Base-by-base conservation (phyloP, 768 basidiomycete genomes). In the Pleurotus platypus region DNA sequence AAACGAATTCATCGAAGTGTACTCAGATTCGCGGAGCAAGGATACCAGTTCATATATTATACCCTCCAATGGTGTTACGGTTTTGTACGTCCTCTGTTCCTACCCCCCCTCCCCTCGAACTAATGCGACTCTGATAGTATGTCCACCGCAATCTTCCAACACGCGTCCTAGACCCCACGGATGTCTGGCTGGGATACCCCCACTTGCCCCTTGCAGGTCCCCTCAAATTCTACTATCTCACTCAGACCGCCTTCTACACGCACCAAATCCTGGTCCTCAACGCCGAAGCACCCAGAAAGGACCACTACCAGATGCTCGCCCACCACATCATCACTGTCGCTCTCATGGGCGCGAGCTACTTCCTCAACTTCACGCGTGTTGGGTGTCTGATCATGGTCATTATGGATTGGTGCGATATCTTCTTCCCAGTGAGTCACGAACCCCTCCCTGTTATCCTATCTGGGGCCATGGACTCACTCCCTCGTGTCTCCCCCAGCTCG, bases 371-470 rank as follows among this genome's bases (percentile, higher is more conserved):
- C 67, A 96, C 92, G 7, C 89, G 94, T 46, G 82, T 95, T 45
- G 97, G 97, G 13, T 92, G 89, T 63, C 75, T 94, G 46, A 85
- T 97, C 58, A 88, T 97, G 82, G 80, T 92, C 50, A 73, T 97
- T 37, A 95, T 98, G 93, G 97, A 99, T 68, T 86, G 84, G 67
- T 91, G 89, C 67, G 97, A 99, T 73, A 91, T 98, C 53, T 84
- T 92, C 67, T 72, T 99, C 8, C 91, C 95, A 2, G 94, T 95
- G 67, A 66, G 92, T 82, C 15, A 5, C 7, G 39, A 7, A 40
- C 30, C 27, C 20, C 43, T 20, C 9, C 18, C 20, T 15, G 16
- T 5, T 43, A 49, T 15, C 51, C 38, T 24, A 20, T 20, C 20
- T 20, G 20, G 20, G 20, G 20, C 2, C 20, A 20, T 2, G 20